phyloP scores from a whole-genome alignment of 352 stramenopile species.

The Phytophthora cactorum region DNA sequence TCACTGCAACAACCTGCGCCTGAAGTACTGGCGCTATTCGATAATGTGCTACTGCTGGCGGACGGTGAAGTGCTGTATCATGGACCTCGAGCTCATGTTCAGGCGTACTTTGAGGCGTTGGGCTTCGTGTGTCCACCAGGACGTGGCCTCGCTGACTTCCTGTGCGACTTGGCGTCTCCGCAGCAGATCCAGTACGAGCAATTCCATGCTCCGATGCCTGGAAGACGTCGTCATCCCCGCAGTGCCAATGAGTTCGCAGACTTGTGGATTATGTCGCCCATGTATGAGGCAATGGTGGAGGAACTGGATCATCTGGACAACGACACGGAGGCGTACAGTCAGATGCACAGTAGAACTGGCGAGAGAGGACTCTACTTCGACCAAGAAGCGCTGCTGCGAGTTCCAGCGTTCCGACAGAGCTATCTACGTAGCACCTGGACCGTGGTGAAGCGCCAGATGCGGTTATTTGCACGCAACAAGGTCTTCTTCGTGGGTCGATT shows the following conservation, averaged over 20 bases:
- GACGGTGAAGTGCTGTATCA: conserved; percentile 90
- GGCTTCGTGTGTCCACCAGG: conserved; percentile 60
- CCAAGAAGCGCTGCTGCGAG: conserved; percentile 43
- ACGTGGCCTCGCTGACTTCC: conserved; percentile 52
- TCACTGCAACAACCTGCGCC: conserved; percentile 89
- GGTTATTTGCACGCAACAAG: conserved; percentile 47
- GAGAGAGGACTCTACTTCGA: conserved; percentile 37
- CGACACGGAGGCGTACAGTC: conserved; percentile 28
- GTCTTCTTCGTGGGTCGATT: conserved; percentile 42
- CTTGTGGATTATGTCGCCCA: conserved; percentile 49
- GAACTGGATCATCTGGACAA: conserved; percentile 39
- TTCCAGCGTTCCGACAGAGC: conserved; percentile 47
- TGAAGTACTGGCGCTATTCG: conserved; percentile 93
- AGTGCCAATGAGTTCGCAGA: conserved; percentile 49
- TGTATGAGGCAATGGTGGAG: conserved; percentile 49
- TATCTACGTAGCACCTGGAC: conserved; percentile 43
- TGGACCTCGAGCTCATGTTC: conserved; percentile 62
- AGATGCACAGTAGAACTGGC: conserved; percentile 27
- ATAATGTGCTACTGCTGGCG: conserved; percentile 91
- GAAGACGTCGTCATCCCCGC: conserved; percentile 36
- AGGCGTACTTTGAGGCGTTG: conserved; percentile 83
- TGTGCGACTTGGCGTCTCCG: conserved; percentile 52
- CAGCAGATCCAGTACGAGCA: conserved; percentile 50
- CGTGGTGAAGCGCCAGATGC: conserved; percentile 45
- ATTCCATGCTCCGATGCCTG: conserved; percentile 28